These are phyloP conservation scores for Penicillium chermesinum DNA, from an alignment of 495 filamentous ascomycete species.

Conservation along the genomic window DNA sequence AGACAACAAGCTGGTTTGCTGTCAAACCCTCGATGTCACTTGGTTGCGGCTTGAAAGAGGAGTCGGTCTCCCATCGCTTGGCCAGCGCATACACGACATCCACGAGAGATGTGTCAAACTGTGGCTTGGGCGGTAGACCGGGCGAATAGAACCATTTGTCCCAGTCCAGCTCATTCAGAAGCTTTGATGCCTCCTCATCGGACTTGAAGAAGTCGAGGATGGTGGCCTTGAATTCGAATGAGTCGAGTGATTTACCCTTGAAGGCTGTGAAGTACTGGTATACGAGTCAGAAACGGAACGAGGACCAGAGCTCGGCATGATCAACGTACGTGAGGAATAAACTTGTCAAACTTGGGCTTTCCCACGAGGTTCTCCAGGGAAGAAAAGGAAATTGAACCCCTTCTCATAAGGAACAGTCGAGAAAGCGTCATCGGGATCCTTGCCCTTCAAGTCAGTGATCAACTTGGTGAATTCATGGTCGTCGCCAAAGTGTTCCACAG, in stretches of 20 bases:
- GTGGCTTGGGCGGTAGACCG: conserved; percentile 81
- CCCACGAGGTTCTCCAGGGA: conserved; percentile 81
- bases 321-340: conserved; percentile 72
- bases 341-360: conserved; percentile 81
- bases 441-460: conserved; percentile 75
- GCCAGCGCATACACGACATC: conserved; percentile 80
- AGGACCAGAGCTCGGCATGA: not conserved
- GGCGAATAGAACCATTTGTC: conserved; percentile 79
- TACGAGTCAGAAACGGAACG: not conserved
- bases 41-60: conserved; percentile 57
- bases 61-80: conserved; percentile 62
- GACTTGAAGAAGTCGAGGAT: conserved; percentile 75
- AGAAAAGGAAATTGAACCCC: conserved; percentile 74
- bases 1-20: conserved; percentile 84
- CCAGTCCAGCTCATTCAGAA: conserved; percentile 74
- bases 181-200: conserved; percentile 60
- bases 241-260: conserved; percentile 76
- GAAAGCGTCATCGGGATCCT: conserved; percentile 94
- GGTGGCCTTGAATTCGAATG: conserved; percentile 85
- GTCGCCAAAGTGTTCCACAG: conserved; percentile 67
- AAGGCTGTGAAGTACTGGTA: conserved; percentile 87
- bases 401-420: conserved; percentile 73
- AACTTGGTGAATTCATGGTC: conserved; percentile 92
- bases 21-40: conserved; percentile 68
- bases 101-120: conserved; percentile 83